Percentiles rank a stretch among this genome's conserved stretches.
Evolutionary conservation across 306 rosid genomes (phyloP).

Genomic region (Inga oerstediana): DNA sequence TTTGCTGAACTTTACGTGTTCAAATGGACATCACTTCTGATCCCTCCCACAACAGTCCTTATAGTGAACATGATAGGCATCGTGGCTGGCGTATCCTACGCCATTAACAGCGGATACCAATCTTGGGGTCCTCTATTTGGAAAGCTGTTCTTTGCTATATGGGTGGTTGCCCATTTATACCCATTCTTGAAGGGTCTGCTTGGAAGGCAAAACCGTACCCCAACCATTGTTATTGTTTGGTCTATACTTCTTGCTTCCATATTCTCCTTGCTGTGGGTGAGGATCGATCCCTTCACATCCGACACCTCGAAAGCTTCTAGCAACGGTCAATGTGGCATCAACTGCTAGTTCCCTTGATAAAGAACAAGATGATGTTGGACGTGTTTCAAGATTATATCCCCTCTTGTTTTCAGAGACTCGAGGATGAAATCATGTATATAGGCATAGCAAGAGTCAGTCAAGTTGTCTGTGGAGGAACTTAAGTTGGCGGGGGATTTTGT

Average conservation of each 20-base stretch:
- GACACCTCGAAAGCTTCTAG: slow-evolving; percentile 46
- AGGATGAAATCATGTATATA: slow-evolving; percentile 35
- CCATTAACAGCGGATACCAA: slow-evolving; percentile 92
- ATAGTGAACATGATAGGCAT: slow-evolving; percentile 82
- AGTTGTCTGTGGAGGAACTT: slow-evolving; percentile 13
- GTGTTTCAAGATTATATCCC: slow-evolving; percentile 11
- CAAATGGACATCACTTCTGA: slow-evolving; percentile 93
- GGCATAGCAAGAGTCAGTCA: slow-evolving; percentile 32
- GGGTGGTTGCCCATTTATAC: slow-evolving; percentile 93
- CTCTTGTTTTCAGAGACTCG: slow-evolving; percentile 6
- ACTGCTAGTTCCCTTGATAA: slow-evolving; percentile 52
- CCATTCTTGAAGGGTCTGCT: slow-evolving; percentile 96
- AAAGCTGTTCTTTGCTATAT: slow-evolving; percentile 84
- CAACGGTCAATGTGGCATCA: slow-evolving; percentile 80
- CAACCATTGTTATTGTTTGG: slow-evolving; percentile 93
- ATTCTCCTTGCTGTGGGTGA: slow-evolving; percentile 87
- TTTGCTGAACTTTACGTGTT: slow-evolving; percentile 88
- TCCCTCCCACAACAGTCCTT: slow-evolving; percentile 93
- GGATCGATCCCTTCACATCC: slow-evolving; percentile 57
- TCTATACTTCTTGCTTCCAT: slow-evolving; percentile 90
- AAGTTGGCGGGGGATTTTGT: neutral
- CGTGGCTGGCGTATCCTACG: slow-evolving; percentile 89
- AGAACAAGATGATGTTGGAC: slow-evolving; percentile 16
- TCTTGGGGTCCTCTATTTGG: slow-evolving; percentile 97
- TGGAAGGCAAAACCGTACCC: slow-evolving; percentile 90